Evolutionary conservation across 108 stramenopile genomes (phyloP).

Genomic region (Epithemia pelagica): DNA sequence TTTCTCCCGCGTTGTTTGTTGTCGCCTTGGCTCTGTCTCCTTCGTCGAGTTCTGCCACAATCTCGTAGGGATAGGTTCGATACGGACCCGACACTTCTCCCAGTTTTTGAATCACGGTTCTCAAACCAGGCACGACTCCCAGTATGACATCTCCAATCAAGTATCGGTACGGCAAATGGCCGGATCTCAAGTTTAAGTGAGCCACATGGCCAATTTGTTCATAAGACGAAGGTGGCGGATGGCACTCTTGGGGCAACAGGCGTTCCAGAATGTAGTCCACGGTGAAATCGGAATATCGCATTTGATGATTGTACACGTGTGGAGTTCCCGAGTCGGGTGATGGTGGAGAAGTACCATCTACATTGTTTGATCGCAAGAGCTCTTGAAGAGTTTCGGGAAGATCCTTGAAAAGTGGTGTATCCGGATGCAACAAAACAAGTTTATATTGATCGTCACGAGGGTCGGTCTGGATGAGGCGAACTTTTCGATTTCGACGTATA

Average conservation of each 20-base stretch:
- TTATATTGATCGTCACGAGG: slow-evolving; percentile 9
- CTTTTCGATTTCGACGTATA: slow-evolving; percentile 58
- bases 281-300: slow-evolving; percentile 45
- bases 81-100: slow-evolving; percentile 86
- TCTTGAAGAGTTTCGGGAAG: slow-evolving; percentile 5
- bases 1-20: not conserved
- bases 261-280: slow-evolving; percentile 50
- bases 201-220: slow-evolving; percentile 95
- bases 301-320: not conserved
- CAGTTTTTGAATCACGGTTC: slow-evolving; percentile 93
- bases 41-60: slow-evolving; percentile 48
- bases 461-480: slow-evolving; percentile 34
- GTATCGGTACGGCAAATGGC: slow-evolving; percentile 68
- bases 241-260: slow-evolving; percentile 44
- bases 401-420: slow-evolving; percentile 5
- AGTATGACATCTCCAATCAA: slow-evolving; percentile 89
- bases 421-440: slow-evolving; percentile 15
- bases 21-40: slow-evolving; percentile 6
- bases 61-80: slow-evolving; percentile 89
- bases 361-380: not conserved
- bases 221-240: slow-evolving; percentile 77
- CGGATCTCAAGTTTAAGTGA: slow-evolving; percentile 86
- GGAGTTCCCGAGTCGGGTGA: not conserved
- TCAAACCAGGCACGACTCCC: slow-evolving; percentile 65
- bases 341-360: not conserved